These are phyloP conservation scores for Phyllosticta citribraziliensis DNA, from an alignment of 2,329 filamentous ascomycete species.

Conservation along the genomic window DNA sequence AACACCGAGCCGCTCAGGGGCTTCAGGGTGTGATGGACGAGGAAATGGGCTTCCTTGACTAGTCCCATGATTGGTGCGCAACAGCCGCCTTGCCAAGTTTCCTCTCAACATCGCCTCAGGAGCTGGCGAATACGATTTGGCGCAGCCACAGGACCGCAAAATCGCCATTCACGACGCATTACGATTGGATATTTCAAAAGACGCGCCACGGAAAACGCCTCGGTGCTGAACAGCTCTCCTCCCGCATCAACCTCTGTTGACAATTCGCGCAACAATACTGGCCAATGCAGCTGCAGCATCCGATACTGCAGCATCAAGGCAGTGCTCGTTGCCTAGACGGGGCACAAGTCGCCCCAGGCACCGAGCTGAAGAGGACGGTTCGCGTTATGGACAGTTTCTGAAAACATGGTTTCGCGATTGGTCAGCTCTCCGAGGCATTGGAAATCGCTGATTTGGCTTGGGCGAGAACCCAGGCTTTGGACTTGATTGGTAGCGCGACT, in stretches of 20 bases:
- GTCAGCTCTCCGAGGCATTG: not conserved
- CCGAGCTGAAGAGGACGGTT: not conserved
- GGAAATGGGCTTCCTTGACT: constrained; percentile 48
- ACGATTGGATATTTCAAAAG: not conserved
- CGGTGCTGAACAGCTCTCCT: not conserved
- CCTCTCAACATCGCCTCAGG: not conserved
- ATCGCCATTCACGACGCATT: not conserved
- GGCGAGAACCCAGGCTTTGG: not conserved
- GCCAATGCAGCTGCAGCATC: not conserved
- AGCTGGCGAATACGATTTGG: not conserved
- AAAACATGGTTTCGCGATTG: not conserved
- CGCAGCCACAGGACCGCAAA: not conserved
- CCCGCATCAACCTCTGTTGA: not conserved
- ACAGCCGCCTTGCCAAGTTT: not conserved
- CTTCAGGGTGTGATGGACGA: constrained; percentile 46
- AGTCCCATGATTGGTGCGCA: not conserved
- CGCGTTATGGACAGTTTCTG: not conserved
- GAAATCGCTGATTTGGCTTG: not conserved
- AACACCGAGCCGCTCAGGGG: constrained; percentile 32
- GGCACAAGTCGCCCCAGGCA: not conserved
- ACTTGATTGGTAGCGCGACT: not conserved
- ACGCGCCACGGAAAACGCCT: not conserved
- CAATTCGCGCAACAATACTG: not conserved
- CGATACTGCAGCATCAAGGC: not conserved
- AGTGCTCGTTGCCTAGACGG: not conserved